A percentile compares a stretch with the other conserved stretches of the same genome.
These are phyloP conservation scores for Hirsutella minnesotensis DNA, from an alignment of 2,329 filamentous ascomycete species.

Conservation along the genomic window DNA sequence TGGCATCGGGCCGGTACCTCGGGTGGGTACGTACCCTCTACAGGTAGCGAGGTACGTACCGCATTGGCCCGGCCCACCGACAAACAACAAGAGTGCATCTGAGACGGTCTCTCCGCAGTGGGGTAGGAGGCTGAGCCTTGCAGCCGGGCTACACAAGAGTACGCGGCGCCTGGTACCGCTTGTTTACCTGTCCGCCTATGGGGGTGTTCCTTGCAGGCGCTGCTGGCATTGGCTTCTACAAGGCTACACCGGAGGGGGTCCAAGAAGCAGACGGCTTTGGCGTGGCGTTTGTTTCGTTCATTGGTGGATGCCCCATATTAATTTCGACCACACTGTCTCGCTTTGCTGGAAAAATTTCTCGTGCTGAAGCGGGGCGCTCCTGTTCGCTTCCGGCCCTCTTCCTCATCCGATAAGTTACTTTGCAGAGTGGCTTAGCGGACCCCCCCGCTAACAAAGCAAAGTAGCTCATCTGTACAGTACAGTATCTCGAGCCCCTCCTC, in stretches of 20 bases:
- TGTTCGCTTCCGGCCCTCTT: not conserved
- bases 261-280: not conserved
- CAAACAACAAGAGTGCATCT: not conserved
- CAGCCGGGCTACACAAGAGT: not conserved
- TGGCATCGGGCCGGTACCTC: too few relatives aligned
- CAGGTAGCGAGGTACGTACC: too few relatives aligned
- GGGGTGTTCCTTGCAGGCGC: not conserved
- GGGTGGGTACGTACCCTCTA: too few relatives aligned
- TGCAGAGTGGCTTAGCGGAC: not conserved
- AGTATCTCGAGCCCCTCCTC: too few relatives aligned
- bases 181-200: not conserved
- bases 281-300: not conserved
- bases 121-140: not conserved
- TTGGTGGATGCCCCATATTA: too few relatives aligned
- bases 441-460: not conserved
- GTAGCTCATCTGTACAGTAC: not conserved
- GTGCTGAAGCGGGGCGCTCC: not conserved
- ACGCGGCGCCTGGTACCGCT: not conserved
- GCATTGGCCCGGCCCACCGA: not conserved
- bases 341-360: too few relatives aligned
- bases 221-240: too few relatives aligned
- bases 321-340: too few relatives aligned
- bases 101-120: not conserved
- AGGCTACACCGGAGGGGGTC: not conserved
- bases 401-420: not conserved